These are phyloP conservation scores for Cerioporus squamosus DNA, from an alignment of 1,284 basidiomycete species.

Conservation along the genomic window DNA sequence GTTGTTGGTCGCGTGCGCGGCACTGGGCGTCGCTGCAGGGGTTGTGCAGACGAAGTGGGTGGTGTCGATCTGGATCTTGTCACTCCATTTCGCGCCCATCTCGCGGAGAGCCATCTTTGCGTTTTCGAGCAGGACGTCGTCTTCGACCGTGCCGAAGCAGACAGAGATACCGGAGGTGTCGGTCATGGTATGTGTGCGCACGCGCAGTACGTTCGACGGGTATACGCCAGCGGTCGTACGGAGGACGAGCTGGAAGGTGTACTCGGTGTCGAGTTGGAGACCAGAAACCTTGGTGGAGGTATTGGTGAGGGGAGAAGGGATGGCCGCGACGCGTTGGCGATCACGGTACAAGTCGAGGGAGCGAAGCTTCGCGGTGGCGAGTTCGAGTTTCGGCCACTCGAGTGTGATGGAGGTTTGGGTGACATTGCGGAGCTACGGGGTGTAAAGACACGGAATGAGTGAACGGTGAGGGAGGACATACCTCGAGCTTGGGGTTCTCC, in stretches of 20 bases:
- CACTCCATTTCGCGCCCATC: conserved; percentile 88
- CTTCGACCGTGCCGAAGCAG: conserved; percentile 88
- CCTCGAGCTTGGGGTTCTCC: conserved; percentile 72
- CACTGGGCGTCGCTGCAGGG: conserved; percentile 68
- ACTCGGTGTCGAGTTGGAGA: conserved; percentile 86
- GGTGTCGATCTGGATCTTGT: conserved; percentile 94
- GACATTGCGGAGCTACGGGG: conserved; percentile 77
- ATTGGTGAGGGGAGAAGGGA: conserved; percentile 81
- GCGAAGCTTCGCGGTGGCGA: conserved; percentile 85
- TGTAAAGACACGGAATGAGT: neutral
- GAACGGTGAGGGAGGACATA: conserved; percentile 37
- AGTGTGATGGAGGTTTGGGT: conserved; percentile 95
- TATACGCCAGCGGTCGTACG: conserved; percentile 90
- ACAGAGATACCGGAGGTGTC: conserved; percentile 93
- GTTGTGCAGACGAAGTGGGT: conserved; percentile 96
- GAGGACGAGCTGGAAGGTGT: conserved; percentile 90
- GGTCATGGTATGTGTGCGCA: conserved; percentile 90
- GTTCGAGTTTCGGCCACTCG: conserved; percentile 87
- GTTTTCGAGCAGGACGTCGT: conserved; percentile 75
- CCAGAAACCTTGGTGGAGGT: conserved; percentile 91
- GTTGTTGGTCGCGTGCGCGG: conserved; percentile 61
- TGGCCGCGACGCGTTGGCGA: conserved; percentile 82
- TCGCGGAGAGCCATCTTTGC: conserved; percentile 77
- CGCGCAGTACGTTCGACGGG: conserved; percentile 80
- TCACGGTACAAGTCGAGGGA: conserved; percentile 92